Evolutionary conservation across 2,329 filamentous ascomycete species (phyloP).

Genomic region (Pseudocercospora musae): DNA sequence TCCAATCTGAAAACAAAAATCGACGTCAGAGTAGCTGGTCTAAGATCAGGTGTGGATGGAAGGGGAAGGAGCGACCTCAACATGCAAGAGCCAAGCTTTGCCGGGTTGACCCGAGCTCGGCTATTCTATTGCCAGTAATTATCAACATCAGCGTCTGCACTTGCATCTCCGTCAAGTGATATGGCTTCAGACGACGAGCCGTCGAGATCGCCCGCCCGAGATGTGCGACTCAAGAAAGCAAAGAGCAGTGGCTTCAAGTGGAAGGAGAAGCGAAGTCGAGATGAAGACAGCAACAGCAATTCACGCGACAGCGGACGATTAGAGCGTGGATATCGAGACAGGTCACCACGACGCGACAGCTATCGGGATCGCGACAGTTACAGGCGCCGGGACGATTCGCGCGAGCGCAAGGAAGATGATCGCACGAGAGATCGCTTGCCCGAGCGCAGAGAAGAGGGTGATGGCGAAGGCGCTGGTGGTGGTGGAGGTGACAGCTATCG

Average conservation of each 20-base stretch:
- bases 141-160: background rate
- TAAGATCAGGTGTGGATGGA: background rate
- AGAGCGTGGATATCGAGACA: conserved; percentile 35
- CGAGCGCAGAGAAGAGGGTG: conserved; percentile 21
- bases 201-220: conserved; percentile 33
- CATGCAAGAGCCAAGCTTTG: background rate
- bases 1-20: too few species aligned
- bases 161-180: background rate
- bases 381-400: conserved; percentile 9
- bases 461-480: conserved; percentile 37
- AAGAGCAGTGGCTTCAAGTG: conserved; percentile 37
- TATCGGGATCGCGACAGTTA: conserved; percentile 24
- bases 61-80: background rate
- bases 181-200: conserved; percentile 23
- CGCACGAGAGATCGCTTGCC: conserved; percentile 29
- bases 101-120: background rate
- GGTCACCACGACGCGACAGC: conserved; percentile 32
- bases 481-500: conserved; percentile 41
- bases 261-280: conserved; percentile 34
- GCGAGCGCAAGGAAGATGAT: conserved; percentile 10
- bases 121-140: background rate
- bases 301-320: conserved; percentile 25
- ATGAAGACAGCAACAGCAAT: conserved; percentile 20
- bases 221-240: conserved; percentile 29
- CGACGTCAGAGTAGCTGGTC: too few species aligned